Evolutionary conservation across 2,329 filamentous ascomycete species (phyloP).

Genomic region (Thelonectria olida): DNA sequence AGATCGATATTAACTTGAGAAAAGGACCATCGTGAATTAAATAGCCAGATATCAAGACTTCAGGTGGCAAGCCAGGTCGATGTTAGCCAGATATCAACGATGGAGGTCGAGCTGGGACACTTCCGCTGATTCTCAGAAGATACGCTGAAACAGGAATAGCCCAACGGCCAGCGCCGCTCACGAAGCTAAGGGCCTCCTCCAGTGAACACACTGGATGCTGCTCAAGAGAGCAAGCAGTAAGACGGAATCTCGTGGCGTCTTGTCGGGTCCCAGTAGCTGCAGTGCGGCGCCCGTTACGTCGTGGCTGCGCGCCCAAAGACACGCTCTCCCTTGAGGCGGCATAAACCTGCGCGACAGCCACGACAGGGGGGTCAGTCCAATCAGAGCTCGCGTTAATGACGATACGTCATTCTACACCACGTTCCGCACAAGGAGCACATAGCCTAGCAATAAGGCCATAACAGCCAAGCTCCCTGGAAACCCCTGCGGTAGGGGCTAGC

Average conservation of each 20-base stretch:
- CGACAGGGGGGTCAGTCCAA: too few relatives aligned
- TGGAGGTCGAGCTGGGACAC: not conserved
- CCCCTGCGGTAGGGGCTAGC: too few relatives aligned
- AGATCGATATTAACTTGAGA: slow-evolving; percentile 1
- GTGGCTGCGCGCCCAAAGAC: not conserved
- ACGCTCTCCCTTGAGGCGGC: not conserved
- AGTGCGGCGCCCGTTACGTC: not conserved
- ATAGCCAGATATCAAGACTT: not conserved
- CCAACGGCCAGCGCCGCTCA: not conserved
- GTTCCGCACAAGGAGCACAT: too few relatives aligned
- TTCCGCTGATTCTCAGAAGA: slow-evolving; percentile 1
- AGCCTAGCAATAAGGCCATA: too few relatives aligned
- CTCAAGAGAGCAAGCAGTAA: too few relatives aligned
- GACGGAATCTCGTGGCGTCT: not conserved
- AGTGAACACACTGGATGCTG: too few relatives aligned
- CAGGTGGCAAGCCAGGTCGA: not conserved
- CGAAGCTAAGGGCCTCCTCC: not conserved
- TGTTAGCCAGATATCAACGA: not conserved
- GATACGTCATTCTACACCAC: too few relatives aligned
- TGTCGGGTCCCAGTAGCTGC: not conserved
- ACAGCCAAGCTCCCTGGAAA: too few relatives aligned
- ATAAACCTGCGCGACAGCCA: not conserved
- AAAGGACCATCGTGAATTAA: not conserved
- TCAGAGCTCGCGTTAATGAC: too few relatives aligned
- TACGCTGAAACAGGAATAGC: slow-evolving; percentile 2